Conservation (phyloP, 352 stramenopile genomes). For the Phytophthora colocasiae region DNA sequence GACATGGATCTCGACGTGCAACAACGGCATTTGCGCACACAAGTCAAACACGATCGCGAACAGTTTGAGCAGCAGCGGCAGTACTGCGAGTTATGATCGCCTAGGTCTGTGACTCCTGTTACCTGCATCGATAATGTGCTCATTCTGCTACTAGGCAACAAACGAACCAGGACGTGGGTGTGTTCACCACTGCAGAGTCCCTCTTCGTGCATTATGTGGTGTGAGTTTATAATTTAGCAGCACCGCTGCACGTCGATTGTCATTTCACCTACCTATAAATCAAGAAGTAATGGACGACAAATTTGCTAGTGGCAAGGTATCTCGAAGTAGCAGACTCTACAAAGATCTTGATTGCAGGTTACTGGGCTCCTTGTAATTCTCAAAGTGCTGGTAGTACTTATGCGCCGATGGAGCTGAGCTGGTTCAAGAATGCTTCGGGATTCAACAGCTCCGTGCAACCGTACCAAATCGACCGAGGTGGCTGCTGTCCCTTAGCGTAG, state of each 20-base stretch:
- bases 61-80: slow-evolving; percentile 21
- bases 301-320: too few relatives aligned
- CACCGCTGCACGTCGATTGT: background rate
- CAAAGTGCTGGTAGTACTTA: slow-evolving; percentile 24
- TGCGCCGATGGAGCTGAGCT: slow-evolving; percentile 76
- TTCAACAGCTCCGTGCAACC: slow-evolving; percentile 91
- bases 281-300: background rate
- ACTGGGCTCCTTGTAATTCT: too few relatives aligned
- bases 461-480: slow-evolving; percentile 83
- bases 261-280: background rate
- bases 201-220: background rate
- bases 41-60: slow-evolving; percentile 24
- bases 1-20: slow-evolving; percentile 27
- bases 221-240: slow-evolving; percentile 14
- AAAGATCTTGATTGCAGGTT: too few relatives aligned
- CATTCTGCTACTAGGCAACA: background rate
- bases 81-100: slow-evolving; percentile 1
- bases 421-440: slow-evolving; percentile 88
- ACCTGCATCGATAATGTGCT: background rate
- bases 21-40: slow-evolving; percentile 18
- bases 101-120: background rate
- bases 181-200: too few relatives aligned
- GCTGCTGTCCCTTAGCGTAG: slow-evolving; percentile 77
- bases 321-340: too few relatives aligned
- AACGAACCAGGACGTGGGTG: background rate